Conservation (phyloP, 768 basidiomycete genomes). For the Suillus occidentalis region DNA sequence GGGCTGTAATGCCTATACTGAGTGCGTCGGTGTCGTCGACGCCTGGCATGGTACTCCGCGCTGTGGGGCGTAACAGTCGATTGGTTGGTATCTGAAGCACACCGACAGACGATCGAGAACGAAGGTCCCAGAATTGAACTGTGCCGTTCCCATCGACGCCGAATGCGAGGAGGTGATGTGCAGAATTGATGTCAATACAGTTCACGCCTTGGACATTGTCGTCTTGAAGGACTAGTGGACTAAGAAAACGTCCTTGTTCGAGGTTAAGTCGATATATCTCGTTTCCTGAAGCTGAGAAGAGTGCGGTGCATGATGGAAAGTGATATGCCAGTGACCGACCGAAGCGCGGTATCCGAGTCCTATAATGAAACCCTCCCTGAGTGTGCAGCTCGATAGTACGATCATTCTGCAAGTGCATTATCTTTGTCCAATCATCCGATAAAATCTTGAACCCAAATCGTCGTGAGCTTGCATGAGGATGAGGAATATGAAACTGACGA, state of each 20-base stretch:
- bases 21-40: slow-evolving; percentile 40
- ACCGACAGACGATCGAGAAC: slow-evolving; percentile 77
- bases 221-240: slow-evolving; percentile 62
- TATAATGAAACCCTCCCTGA: slow-evolving; percentile 89
- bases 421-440: slow-evolving; percentile 98
- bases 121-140: slow-evolving; percentile 95
- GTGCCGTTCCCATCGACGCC: slow-evolving; percentile 85
- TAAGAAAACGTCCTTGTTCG: slow-evolving; percentile 92
- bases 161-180: slow-evolving; percentile 87
- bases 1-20: slow-evolving; percentile 68
- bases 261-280: slow-evolving; percentile 94
- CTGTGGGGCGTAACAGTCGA: slow-evolving; percentile 46
- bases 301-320: slow-evolving; percentile 88
- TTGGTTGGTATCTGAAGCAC: slow-evolving; percentile 58
- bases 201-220: slow-evolving; percentile 82
- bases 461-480: background rate
- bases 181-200: slow-evolving; percentile 87
- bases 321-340: slow-evolving; percentile 93
- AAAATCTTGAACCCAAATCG: slow-evolving; percentile 58
- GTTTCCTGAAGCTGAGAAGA: slow-evolving; percentile 79
- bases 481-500: slow-evolving; percentile 50
- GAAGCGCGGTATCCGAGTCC: slow-evolving; percentile 91
- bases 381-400: slow-evolving; percentile 94
- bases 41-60: slow-evolving; percentile 30
- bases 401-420: slow-evolving; percentile 94